These are phyloP conservation scores for Acaromyces ingoldii DNA, from an alignment of 1,284 basidiomycete species.

Conservation along the genomic window DNA sequence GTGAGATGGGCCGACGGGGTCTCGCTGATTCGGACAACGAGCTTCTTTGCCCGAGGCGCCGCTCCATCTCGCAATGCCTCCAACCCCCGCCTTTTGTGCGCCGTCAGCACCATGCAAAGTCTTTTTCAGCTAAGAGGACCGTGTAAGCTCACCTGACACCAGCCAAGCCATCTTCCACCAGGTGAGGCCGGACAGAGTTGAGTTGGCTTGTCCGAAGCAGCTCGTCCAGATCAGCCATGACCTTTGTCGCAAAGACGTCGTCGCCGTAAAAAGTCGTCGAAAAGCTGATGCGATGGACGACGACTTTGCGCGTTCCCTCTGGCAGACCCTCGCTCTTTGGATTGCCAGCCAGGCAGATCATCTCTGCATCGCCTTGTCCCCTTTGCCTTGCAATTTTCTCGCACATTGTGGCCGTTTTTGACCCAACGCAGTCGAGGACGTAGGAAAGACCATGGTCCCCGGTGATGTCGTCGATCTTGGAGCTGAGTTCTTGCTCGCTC, in stretches of 20 bases:
- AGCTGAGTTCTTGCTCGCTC: slow-evolving; percentile 10
- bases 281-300: slow-evolving; percentile 38
- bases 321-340: slow-evolving; percentile 16
- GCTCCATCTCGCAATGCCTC: slow-evolving; percentile 30
- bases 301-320: slow-evolving; percentile 8
- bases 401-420: slow-evolving; percentile 26
- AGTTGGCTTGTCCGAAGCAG: slow-evolving; percentile 15
- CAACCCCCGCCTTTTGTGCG: slow-evolving; percentile 23
- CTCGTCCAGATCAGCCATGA: slow-evolving; percentile 10
- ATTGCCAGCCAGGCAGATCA: slow-evolving; percentile 38
- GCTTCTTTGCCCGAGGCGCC: slow-evolving; percentile 35
- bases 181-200: slow-evolving; percentile 18
- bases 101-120: too few species aligned
- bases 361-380: slow-evolving; percentile 4
- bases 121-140: neutral
- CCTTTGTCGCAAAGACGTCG: slow-evolving; percentile 12
- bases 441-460: slow-evolving; percentile 16
- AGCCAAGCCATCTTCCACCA: slow-evolving; percentile 33
- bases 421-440: slow-evolving; percentile 36
- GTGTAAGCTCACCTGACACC: slow-evolving; percentile 28
- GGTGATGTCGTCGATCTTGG: slow-evolving; percentile 10
- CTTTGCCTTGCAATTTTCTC: slow-evolving; percentile 7
- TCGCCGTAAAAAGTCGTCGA: slow-evolving; percentile 39
- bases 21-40: slow-evolving; percentile 28
- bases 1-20: slow-evolving; percentile 37